These are phyloP conservation scores for Cichorium intybus DNA, from an alignment of 140 eudicot species.

Conservation along the genomic window DNA sequence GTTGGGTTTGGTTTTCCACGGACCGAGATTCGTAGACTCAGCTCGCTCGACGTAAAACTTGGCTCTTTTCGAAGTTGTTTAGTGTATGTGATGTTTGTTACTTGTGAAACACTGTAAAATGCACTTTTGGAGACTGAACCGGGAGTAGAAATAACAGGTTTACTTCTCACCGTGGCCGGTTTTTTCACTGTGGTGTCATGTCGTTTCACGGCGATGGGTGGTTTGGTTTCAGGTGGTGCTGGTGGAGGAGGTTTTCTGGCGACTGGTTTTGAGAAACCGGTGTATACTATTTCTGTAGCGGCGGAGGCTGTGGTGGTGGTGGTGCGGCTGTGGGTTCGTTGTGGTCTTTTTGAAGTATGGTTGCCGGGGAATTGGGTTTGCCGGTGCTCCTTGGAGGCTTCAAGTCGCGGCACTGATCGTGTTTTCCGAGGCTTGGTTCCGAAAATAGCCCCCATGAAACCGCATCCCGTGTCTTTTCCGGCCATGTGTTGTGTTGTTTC, in stretches of 20 bases:
- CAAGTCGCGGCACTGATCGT: conserved; percentile 29
- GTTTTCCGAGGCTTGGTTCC: conserved; percentile 29
- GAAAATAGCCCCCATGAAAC: conserved; percentile 55
- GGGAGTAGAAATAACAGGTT: conserved; percentile 1
- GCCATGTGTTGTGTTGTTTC: conserved; percentile 36
- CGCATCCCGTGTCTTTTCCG: conserved; percentile 59
- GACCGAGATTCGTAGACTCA: conserved; percentile 39
- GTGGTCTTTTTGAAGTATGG: conserved; percentile 22
- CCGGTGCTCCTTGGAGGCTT: conserved; percentile 34
- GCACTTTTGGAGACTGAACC: conserved; percentile 16
- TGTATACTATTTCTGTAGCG: conserved; percentile 26
- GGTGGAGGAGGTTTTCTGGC: conserved; percentile 28
- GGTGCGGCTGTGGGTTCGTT: conserved; percentile 19
- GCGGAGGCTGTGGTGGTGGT: conserved; percentile 21
- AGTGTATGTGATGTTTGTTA: conserved; percentile 40
- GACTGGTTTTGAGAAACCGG: conserved; percentile 26
- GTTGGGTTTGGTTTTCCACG: conserved; percentile 26
- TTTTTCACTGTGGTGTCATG: not conserved
- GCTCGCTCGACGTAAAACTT: conserved; percentile 49
- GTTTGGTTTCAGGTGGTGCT: conserved; percentile 13
- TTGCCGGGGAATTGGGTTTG: conserved; percentile 15
- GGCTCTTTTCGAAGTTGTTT: conserved; percentile 47
- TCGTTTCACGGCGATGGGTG: conserved; percentile 3
- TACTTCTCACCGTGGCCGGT: conserved; percentile 7
- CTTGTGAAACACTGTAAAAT: conserved; percentile 39